These are phyloP conservation scores for Starmerella apis DNA, from an alignment of 805 yeast species.

Conservation along the genomic window DNA sequence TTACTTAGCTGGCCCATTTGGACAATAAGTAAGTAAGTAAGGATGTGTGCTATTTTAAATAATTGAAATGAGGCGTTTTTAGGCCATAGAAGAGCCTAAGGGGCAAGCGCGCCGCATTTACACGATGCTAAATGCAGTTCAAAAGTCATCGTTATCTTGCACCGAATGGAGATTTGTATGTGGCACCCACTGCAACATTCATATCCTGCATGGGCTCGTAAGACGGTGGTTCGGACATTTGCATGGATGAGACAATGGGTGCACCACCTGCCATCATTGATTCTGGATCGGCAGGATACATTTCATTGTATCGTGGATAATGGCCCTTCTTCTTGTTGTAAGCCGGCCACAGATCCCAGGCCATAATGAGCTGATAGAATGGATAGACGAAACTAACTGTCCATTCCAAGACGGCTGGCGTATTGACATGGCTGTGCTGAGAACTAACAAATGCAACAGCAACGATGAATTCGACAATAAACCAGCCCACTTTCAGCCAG, in stretches of 20 bases:
- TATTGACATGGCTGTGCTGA: conserved; percentile 35
- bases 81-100: not conserved
- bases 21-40: not conserved
- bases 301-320: conserved; percentile 17
- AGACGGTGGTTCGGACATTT: conserved; percentile 3
- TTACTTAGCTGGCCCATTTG: no score
- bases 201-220: conserved; percentile 7
- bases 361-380: conserved; percentile 48
- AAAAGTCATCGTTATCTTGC: conserved; percentile 1
- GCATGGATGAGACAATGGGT: not conserved
- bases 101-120: not conserved
- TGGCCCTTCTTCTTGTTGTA: conserved; percentile 34
- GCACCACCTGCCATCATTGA: conserved; percentile 8
- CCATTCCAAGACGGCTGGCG: conserved; percentile 73
- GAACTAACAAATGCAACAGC: conserved; percentile 49
- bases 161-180: conserved; percentile 7
- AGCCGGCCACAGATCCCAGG: conserved; percentile 62
- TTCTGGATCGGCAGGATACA: conserved; percentile 16
- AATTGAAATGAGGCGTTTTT: not conserved
- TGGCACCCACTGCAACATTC: conserved; percentile 3
- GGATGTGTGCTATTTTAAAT: not conserved
- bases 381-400: conserved; percentile 77
- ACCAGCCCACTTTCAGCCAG: conserved; percentile 52
- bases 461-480: conserved; percentile 50
- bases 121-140: not conserved